These are phyloP conservation scores for Lophiostoma macrostomum DNA, from an alignment of 495 filamentous ascomycete genomes.

Conservation along the genomic window DNA sequence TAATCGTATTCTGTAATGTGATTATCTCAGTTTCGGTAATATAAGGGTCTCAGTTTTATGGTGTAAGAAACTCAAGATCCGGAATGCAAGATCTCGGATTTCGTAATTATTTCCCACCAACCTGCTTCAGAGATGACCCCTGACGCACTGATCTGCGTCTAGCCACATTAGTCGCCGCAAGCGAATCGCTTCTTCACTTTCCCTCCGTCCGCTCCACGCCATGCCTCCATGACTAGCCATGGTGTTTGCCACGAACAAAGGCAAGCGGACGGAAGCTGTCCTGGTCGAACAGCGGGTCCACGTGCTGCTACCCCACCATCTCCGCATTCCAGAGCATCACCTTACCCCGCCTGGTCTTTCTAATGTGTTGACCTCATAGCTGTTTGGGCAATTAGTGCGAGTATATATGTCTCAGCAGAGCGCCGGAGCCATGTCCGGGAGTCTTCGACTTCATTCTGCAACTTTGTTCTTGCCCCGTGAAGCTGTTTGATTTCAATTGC, in stretches of 20 bases:
- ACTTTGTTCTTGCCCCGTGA: background rate
- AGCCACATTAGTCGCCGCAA: too few species aligned
- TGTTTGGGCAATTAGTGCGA: background rate
- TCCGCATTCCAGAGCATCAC: background rate
- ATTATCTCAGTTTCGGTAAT: too few species aligned
- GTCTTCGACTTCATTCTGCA: background rate
- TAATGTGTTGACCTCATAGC: constrained; percentile 16
- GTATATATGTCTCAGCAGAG: background rate
- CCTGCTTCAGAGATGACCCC: too few species aligned
- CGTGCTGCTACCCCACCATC: constrained; percentile 13
- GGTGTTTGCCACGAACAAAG: constrained; percentile 1
- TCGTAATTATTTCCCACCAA: too few species aligned
- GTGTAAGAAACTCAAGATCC: too few species aligned
- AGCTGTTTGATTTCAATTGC: background rate
- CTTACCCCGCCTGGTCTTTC: constrained; percentile 18
- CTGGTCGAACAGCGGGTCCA: constrained; percentile 8
- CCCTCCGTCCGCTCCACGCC: too few species aligned
- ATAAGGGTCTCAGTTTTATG: too few species aligned
- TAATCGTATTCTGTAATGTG: too few species aligned
- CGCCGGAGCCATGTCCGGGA: background rate
- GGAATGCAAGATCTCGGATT: too few species aligned
- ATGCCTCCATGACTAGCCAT: too few species aligned
- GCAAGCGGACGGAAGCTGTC: background rate
- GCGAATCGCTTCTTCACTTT: too few species aligned
- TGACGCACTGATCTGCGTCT: too few species aligned